Base-by-base conservation (phyloP, 306 rosid genomes). In the Pyrus pyrifolia region DNA sequence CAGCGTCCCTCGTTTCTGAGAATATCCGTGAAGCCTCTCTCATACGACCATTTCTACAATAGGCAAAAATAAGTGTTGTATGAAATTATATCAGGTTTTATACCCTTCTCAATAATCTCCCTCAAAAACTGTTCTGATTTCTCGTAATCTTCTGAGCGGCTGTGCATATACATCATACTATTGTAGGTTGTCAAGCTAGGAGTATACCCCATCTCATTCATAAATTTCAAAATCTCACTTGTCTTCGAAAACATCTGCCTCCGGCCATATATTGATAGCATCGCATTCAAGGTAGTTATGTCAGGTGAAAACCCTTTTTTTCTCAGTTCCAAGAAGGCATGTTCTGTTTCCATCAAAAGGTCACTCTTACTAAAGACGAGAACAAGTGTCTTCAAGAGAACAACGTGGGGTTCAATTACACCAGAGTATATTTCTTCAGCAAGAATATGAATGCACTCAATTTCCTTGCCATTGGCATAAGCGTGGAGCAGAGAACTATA, bases 181-280 rank as follows among this genome's bases (percentile, higher is more conserved):
- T 94, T 94, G 82, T 94, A 94, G 27, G 98, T 94, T 18, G 98
- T 81, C 93, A 92, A 82, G 91, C 87, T 92, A 15, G 95, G 93
- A 81, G 95, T 92, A 72, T 87, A 94, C 59, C 97, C 96, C 63
- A 81, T 90, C 70, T 89, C 88, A 38, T 80, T 66, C 85, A 92
- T 89, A 78, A 86, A 92, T 77, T 85, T 83, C 83, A 94, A 77
- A 70, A 94, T 89, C 85, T 89, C 97, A 57, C 82, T 80, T 79
- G 95, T 79, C 81, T 92, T 94, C 63, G 85, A 68, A 73, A 92
- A 90, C 93, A 88, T 81, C 84, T 88, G 93, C 85, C 85, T 90
- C 84, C 93, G 87, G 55, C 98, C 97, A 81, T 92, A 94, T 70
- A 92, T 89, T 6, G 97, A 90, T 76, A 94, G 85, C 98, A 94